A percentile compares a stretch with the other conserved stretches of the same genome.
These are phyloP conservation scores for Ceratocystiopsis sp. DNA, from an alignment of 2,329 filamentous ascomycete species.

Conservation along the genomic window DNA sequence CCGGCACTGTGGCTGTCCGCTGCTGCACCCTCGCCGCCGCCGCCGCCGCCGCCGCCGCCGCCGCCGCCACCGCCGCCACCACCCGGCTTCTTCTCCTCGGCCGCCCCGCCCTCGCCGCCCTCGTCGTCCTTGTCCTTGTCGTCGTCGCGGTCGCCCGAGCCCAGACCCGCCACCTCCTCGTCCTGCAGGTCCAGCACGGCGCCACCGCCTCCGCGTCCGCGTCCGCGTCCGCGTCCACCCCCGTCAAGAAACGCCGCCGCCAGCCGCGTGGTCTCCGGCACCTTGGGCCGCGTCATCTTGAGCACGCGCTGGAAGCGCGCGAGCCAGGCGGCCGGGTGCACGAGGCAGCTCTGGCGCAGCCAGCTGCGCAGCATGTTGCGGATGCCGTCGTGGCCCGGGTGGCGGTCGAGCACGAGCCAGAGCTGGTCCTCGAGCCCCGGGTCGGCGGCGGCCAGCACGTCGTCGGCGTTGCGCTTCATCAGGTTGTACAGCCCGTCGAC, in stretches of 20 bases:
- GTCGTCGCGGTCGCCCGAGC: constrained; percentile 42
- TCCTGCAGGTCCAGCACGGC: constrained; percentile 69
- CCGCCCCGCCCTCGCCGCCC: background rate
- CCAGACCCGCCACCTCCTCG: constrained; percentile 91
- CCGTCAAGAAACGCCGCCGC: constrained; percentile 12
- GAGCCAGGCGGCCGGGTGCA: constrained; percentile 71
- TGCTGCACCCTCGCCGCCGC: too few species aligned
- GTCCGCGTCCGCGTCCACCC: constrained; percentile 18
- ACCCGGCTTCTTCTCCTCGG: background rate
- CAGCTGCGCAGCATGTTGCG: constrained; percentile 80
- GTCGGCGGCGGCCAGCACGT: constrained; percentile 61
- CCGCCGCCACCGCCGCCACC: constrained; percentile 9
- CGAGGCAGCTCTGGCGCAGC: constrained; percentile 76
- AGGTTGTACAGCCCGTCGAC: constrained; percentile 82
- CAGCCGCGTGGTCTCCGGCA: constrained; percentile 29
- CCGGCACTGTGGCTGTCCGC: too few species aligned
- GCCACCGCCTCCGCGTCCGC: constrained; percentile 23
- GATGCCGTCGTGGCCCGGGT: constrained; percentile 62
- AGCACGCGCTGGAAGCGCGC: constrained; percentile 75
- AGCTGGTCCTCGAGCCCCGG: constrained; percentile 75
- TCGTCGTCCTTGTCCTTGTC: constrained; percentile 24
- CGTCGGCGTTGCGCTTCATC: constrained; percentile 80
- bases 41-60: background rate
- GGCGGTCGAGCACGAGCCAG: constrained; percentile 73
- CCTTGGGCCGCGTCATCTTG: constrained; percentile 65